Conservation (phyloP, 75 land plant genomes). For the Larix kaempferi region DNA sequence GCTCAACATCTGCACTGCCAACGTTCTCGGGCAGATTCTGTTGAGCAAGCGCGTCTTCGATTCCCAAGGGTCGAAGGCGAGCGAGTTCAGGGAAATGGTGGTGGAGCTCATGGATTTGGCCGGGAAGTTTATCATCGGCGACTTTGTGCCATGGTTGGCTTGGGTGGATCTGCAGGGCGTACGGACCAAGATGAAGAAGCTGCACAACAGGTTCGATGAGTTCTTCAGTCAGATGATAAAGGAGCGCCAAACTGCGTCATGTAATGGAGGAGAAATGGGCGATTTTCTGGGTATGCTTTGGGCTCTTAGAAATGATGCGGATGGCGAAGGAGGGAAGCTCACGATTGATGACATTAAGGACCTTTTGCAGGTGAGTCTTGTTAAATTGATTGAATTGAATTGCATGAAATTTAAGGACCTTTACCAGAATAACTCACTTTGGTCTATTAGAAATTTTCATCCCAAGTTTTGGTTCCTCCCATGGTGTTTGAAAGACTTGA, state of each 20-base stretch:
- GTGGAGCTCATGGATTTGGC: slow-evolving; percentile 4
- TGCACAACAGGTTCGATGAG: slow-evolving; percentile 25
- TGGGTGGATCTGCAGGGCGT: slow-evolving; percentile 11
- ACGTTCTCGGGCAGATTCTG: neutral
- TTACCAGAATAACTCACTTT: too few relatives aligned
- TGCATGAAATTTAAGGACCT: too few relatives aligned
- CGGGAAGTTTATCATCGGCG: slow-evolving; percentile 15
- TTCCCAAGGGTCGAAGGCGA: slow-evolving; percentile 8
- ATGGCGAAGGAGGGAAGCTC: slow-evolving; percentile 19
- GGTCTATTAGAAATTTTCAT: too few relatives aligned
- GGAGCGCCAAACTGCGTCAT: slow-evolving; percentile 20
- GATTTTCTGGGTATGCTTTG: slow-evolving; percentile 26
- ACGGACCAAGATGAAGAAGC: slow-evolving; percentile 22
- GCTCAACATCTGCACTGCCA: slow-evolving; percentile 5
- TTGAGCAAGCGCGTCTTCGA: slow-evolving; percentile 7
- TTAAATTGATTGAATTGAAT: too few relatives aligned
- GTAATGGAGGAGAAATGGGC: neutral
- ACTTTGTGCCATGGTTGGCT: slow-evolving; percentile 16
- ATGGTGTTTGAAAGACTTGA: too few relatives aligned
- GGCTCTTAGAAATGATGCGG: slow-evolving; percentile 9
- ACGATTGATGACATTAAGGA: slow-evolving; percentile 23
- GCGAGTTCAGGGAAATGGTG: slow-evolving; percentile 21
- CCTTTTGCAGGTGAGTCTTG: slow-evolving; percentile 7
- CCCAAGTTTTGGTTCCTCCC: too few relatives aligned
- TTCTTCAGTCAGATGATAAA: slow-evolving; percentile 21